Conservation (phyloP, 2,329 filamentous ascomycete species). For the Anisogramma anomala region DNA sequence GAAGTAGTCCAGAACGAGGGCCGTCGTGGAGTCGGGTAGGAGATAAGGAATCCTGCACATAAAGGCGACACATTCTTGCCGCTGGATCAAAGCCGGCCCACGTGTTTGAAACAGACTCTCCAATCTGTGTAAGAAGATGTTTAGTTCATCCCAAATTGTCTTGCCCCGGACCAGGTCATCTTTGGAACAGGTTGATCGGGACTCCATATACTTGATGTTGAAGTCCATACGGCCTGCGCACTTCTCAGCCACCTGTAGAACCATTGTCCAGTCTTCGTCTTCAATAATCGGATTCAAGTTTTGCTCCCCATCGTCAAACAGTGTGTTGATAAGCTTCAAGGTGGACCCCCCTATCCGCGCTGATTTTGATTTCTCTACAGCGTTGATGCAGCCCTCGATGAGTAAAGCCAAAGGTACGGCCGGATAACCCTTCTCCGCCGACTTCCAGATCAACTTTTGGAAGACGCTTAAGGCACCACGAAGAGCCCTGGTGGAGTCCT, state of each 20-base stretch:
- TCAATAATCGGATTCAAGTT: constrained; percentile 44
- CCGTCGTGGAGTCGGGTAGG: constrained; percentile 53
- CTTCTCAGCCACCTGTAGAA: constrained; percentile 47
- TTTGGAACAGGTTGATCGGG: constrained; percentile 9
- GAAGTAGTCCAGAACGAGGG: constrained; percentile 55
- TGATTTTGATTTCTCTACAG: constrained; percentile 33
- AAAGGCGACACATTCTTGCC: constrained; percentile 54
- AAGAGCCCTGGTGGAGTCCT: constrained; percentile 43
- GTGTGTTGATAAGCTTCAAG: constrained; percentile 41
- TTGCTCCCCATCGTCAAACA: constrained; percentile 42
- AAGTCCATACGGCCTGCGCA: constrained; percentile 28
- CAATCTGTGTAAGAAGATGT: constrained; percentile 34
- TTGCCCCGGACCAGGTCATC: constrained; percentile 25
- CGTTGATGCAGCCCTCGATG: constrained; percentile 43
- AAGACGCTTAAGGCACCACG: constrained; percentile 53
- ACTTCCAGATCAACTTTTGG: constrained; percentile 50
- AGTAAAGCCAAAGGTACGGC: constrained; percentile 46
- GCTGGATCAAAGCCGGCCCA: constrained; percentile 46
- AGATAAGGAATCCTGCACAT: constrained; percentile 50
- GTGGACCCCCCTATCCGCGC: constrained; percentile 32
- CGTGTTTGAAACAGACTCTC: constrained; percentile 37
- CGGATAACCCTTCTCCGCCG: constrained; percentile 48
- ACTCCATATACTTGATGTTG: not conserved
- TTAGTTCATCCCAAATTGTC: constrained; percentile 32
- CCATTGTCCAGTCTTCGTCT: constrained; percentile 54